phyloP scores from a whole-genome alignment of 768 basidiomycete genomes.

The Scleroderma bovista region DNA sequence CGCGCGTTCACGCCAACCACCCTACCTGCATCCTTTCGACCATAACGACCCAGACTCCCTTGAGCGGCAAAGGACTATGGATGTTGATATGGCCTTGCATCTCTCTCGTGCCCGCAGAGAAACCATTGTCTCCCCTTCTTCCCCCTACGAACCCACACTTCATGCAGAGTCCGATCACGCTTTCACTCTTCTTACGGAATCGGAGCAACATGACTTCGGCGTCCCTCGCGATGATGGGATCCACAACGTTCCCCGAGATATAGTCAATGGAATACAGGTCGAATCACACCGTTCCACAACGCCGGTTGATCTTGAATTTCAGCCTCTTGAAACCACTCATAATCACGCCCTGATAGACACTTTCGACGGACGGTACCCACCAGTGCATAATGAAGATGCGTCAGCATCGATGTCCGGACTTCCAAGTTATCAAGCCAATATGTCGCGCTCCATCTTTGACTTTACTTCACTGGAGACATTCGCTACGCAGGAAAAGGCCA shows the following conservation, averaged over 20 bases:
- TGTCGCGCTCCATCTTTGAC: constrained; percentile 57
- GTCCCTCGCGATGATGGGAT: constrained; percentile 31
- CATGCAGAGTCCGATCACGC: constrained; percentile 26
- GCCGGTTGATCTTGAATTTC: constrained; percentile 31
- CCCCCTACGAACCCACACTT: constrained; percentile 26
- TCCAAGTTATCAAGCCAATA: constrained; percentile 65
- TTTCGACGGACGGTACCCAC: constrained; percentile 11
- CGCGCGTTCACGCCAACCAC: constrained; percentile 48
- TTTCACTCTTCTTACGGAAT: constrained; percentile 41
- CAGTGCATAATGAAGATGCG: constrained; percentile 25
- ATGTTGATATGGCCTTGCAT: constrained; percentile 88
- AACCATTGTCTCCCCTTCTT: constrained; percentile 39
- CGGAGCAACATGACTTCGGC: constrained; percentile 45
- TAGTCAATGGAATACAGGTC: constrained; percentile 5
- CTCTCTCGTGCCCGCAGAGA: constrained; percentile 68
- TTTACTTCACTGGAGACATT: constrained; percentile 75
- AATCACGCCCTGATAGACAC: constrained; percentile 44
- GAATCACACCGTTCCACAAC: constrained; percentile 2
- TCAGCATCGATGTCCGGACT: constrained; percentile 38
- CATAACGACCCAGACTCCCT: constrained; percentile 67
- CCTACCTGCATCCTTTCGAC: constrained; percentile 56
- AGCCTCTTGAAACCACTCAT: constrained; percentile 37
- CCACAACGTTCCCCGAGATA: constrained; percentile 9
- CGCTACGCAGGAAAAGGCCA: constrained; percentile 61
- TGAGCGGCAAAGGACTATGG: constrained; percentile 90